Evolutionary conservation across 331 rosid genomes (phyloP), one percentile per base, ranked within the genome.

Genomic region (Arachis monticola): DNA sequence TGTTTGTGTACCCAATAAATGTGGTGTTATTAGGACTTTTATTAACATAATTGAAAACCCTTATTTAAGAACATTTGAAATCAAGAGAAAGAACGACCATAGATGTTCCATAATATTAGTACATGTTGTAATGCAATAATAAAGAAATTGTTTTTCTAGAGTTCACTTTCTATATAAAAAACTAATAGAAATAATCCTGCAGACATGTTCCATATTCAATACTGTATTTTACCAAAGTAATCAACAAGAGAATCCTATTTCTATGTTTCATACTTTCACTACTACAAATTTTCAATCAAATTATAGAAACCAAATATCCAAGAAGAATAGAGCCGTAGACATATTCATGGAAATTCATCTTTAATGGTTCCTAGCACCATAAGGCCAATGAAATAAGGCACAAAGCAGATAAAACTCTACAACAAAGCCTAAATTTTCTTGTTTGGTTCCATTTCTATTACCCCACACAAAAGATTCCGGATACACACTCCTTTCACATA

Each of bases 371-470:
- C 97, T 41, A 95, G 88, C 73, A 95, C 45, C 74, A 85, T 80
- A 75, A 95, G 96, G 50, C 93, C 92, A 12, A 73, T 69, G 89
- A 95, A 95, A 79, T 72, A 92, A 40, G 97, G 99, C 8, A 95
- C 80, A 82, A 92, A 95, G 72, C 91, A 52, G 44, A 95, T 67
- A 41, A 92, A 92, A 74, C 48, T 83, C 80, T 77, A 79, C 58
- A 83, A 17, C n/a, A 84, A 79, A 50, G 84, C 76, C 74, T 80
- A 72, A 56, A 76, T 76, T 56, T 75, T 80, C 51, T 11, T 9
- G 0, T 84, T 82, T 42, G 84, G 87, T 80, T 83, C 87, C 87
- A 83, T 83, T 67, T 41, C 14, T 63, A 3, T 14, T 45, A 32
- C 40, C 64, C 48, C 10, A 45, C 32, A 63, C 48, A 62, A 13